Percentiles rank a stretch among this genome's conserved stretches.
Conservation (phyloP, 495 filamentous ascomycete genomes). For the Talaromyces ruber region DNA sequence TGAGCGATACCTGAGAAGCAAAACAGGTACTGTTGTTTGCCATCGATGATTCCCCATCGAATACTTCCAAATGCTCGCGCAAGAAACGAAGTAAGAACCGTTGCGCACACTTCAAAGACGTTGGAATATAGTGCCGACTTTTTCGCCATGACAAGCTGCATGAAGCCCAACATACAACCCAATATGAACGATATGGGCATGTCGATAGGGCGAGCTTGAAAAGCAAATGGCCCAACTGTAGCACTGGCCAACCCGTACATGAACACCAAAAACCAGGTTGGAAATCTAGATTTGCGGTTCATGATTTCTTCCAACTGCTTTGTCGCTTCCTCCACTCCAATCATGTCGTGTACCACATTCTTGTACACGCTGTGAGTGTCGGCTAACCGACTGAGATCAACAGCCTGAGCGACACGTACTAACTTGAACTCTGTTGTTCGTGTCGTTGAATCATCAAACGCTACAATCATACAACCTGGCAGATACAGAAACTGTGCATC, state of each 20-base stretch:
- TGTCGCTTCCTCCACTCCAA: constrained; percentile 72
- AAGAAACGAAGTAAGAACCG: constrained; percentile 74
- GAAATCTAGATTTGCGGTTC: constrained; percentile 45
- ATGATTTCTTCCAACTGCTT: constrained; percentile 51
- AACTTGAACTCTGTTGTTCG: constrained; percentile 89
- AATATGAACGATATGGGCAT: constrained; percentile 78
- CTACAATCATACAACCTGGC: constrained; percentile 88
- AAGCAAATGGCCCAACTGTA: constrained; percentile 72
- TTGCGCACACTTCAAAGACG: constrained; percentile 79
- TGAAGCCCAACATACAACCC: constrained; percentile 68
- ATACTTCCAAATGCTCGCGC: constrained; percentile 79
- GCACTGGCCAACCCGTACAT: constrained; percentile 79
- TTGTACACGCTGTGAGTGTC: constrained; percentile 87
- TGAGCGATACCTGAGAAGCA: constrained; percentile 86
- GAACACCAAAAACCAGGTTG: constrained; percentile 57
- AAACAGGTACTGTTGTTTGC: constrained; percentile 49
- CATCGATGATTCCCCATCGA: constrained; percentile 13
- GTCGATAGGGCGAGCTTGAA: constrained; percentile 74
- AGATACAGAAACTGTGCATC: constrained; percentile 86
- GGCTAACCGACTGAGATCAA: constrained; percentile 73
- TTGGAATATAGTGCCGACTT: constrained; percentile 68
- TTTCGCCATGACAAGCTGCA: constrained; percentile 71
- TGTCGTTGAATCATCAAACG: constrained; percentile 77
- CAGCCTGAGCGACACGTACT: constrained; percentile 60
- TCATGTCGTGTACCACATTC: constrained; percentile 77